These are phyloP conservation scores for Pichia sp. DNA, from an alignment of 1,139 yeast genomes.

Conservation along the genomic window DNA sequence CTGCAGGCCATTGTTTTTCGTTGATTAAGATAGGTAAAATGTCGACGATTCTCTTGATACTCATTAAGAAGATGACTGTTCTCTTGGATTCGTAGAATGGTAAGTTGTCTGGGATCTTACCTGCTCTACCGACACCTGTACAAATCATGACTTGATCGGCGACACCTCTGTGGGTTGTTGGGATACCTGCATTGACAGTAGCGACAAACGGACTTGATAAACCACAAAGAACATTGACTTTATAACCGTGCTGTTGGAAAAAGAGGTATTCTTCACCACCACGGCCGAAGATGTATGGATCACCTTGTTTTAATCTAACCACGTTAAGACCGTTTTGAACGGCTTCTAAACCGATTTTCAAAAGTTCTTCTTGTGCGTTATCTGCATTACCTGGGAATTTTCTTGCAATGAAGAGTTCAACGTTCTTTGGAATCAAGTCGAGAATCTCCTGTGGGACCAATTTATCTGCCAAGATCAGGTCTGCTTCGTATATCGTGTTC, in stretches of 20 bases:
- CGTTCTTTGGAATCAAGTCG: conserved; percentile 71
- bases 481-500: conserved; percentile 78
- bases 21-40: conserved; percentile 57
- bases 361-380: conserved; percentile 82
- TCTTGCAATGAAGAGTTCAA: conserved; percentile 81
- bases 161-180: conserved; percentile 90
- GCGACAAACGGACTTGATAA: conserved; percentile 90
- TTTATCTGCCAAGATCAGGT: conserved; percentile 84
- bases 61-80: conserved; percentile 89
- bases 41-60: conserved; percentile 76
- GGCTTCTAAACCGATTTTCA: conserved; percentile 66
- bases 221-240: conserved; percentile 81
- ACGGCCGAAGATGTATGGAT: conserved; percentile 94
- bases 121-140: conserved; percentile 94
- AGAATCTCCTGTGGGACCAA: conserved; percentile 88
- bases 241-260: conserved; percentile 65
- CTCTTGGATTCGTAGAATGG: conserved; percentile 73
- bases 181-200: conserved; percentile 79
- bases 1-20: conserved; percentile 60
- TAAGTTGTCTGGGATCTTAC: conserved; percentile 65
- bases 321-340: conserved; percentile 68
- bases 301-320: conserved; percentile 93
- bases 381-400: conserved; percentile 98
- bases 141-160: conserved; percentile 92
- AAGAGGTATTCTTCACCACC: conserved; percentile 90